These are phyloP conservation scores for Sarocladiaceae sp. DNA, from an alignment of 2,329 filamentous ascomycete genomes.

Conservation along the genomic window DNA sequence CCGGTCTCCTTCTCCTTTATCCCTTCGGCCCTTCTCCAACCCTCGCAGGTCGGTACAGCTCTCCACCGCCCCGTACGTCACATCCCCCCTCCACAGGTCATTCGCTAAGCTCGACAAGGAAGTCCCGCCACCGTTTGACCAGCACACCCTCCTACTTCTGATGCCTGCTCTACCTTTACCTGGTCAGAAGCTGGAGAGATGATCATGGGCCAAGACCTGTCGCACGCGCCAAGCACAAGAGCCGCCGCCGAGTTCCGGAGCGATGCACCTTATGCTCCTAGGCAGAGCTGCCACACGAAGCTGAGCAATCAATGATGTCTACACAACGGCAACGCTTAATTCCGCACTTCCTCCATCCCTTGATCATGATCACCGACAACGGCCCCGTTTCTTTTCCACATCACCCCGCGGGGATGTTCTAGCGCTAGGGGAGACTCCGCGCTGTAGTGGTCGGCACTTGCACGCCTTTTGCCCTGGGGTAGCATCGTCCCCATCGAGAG, in stretches of 20 bases:
- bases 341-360: not conserved
- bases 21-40: conserved; percentile 3
- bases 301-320: not conserved
- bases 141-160: conserved; percentile 3
- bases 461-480: not conserved
- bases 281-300: too few species aligned
- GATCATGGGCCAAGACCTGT: not conserved
- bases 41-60: not conserved
- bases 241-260: conserved; percentile 4
- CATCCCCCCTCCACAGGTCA: not conserved
- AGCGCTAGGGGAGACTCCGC: conserved; percentile 7
- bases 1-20: too few species aligned
- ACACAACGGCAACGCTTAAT: not conserved
- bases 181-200: too few species aligned
- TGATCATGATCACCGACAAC: not conserved
- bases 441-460: not conserved
- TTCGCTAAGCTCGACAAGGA: not conserved
- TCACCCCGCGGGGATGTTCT: not conserved
- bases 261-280: too few species aligned
- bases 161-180: too few species aligned
- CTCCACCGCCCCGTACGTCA: conserved; percentile 5
- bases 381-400: not conserved
- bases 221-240: not conserved
- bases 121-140: not conserved
- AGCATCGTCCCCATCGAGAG: not conserved